These are phyloP conservation scores for Thielaviopsis musarum DNA, from an alignment of 2,329 filamentous ascomycete genomes.

Conservation along the genomic window DNA sequence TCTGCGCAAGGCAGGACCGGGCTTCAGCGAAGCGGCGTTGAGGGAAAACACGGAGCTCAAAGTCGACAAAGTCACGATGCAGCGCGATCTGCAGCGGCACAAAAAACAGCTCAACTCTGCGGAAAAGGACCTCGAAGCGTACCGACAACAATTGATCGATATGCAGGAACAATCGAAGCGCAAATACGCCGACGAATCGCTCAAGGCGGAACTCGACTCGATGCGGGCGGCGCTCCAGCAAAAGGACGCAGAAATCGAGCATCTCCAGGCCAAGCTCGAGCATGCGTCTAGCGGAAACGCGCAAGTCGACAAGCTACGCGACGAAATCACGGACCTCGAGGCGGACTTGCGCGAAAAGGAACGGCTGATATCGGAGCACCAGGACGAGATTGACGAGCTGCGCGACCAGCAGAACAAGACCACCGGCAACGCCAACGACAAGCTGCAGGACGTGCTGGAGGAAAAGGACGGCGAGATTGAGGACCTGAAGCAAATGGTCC, in stretches of 20 bases:
- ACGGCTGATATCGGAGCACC: slow-evolving; percentile 51
- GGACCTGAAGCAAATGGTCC: slow-evolving; percentile 2
- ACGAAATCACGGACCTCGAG: slow-evolving; percentile 61
- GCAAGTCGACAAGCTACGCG: slow-evolving; percentile 36
- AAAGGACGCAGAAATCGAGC: slow-evolving; percentile 42
- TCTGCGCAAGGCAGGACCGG: slow-evolving; percentile 69
- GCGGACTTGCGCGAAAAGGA: slow-evolving; percentile 62
- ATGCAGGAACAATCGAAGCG: slow-evolving; percentile 68
- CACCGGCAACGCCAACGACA: slow-evolving; percentile 27
- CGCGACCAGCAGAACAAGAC: slow-evolving; percentile 26
- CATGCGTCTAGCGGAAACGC: slow-evolving; percentile 22
- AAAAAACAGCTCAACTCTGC: slow-evolving; percentile 69
- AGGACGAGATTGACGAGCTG: slow-evolving; percentile 58
- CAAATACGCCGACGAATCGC: slow-evolving; percentile 54
- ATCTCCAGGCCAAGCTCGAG: slow-evolving; percentile 39
- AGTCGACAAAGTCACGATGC: slow-evolving; percentile 78
- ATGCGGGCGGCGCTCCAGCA: slow-evolving; percentile 40
- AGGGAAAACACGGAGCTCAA: slow-evolving; percentile 95
- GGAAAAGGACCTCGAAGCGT: slow-evolving; percentile 73
- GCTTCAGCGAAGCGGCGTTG: slow-evolving; percentile 74
- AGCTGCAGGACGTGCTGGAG: slow-evolving; percentile 36
- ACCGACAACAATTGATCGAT: slow-evolving; percentile 64
- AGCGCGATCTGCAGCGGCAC: slow-evolving; percentile 70
- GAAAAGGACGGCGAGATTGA: slow-evolving; percentile 33
- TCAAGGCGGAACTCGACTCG: slow-evolving; percentile 42